Evolutionary conservation across 2,329 filamentous ascomycete genomes (phyloP).

Genomic region (Pseudodiploospora longispora): DNA sequence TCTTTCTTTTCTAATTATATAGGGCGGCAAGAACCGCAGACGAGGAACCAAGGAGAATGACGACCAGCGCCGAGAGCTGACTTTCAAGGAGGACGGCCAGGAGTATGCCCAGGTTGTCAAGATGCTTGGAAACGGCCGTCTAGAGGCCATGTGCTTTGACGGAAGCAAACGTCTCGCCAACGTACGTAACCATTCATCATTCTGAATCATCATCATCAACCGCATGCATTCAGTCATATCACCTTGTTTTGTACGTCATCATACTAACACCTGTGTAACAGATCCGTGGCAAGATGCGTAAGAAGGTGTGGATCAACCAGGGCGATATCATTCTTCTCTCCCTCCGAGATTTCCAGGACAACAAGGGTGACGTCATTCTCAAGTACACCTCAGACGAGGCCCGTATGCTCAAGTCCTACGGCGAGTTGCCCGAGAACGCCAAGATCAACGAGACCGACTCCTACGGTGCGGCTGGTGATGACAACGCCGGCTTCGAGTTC

Average conservation of each 20-base stretch:
- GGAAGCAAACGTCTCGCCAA: conserved; percentile 46
- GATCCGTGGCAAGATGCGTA: conserved; percentile 85
- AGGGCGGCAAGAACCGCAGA: conserved; percentile 98
- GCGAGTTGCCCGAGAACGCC: conserved; percentile 90
- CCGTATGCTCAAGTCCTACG: conserved; percentile 89
- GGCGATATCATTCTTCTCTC: conserved; percentile 87
- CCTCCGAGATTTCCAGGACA: conserved; percentile 86
- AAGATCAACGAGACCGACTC: conserved; percentile 99
- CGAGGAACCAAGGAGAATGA: conserved; percentile 99
- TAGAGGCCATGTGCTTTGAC: conserved; percentile 92
- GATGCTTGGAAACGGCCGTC: conserved; percentile 92
- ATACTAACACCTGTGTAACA: conserved; percentile 6
- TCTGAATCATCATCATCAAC: background rate
- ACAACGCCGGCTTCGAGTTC: conserved; percentile 97
- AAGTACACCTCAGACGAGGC: conserved; percentile 97
- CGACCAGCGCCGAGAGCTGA: conserved; percentile 97
- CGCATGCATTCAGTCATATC: background rate
- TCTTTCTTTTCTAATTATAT: conserved; percentile 18
- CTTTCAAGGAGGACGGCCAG: conserved; percentile 98
- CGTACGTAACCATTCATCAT: conserved; percentile 19
- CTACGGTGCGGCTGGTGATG: conserved; percentile 83
- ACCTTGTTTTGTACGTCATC: background rate
- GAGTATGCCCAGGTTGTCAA: conserved; percentile 54
- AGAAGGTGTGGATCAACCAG: conserved; percentile 99
- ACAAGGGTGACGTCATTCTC: conserved; percentile 93